These are phyloP conservation scores for Pseudogymnoascus sp. DNA, from an alignment of 2,329 filamentous ascomycete species.

Conservation along the genomic window DNA sequence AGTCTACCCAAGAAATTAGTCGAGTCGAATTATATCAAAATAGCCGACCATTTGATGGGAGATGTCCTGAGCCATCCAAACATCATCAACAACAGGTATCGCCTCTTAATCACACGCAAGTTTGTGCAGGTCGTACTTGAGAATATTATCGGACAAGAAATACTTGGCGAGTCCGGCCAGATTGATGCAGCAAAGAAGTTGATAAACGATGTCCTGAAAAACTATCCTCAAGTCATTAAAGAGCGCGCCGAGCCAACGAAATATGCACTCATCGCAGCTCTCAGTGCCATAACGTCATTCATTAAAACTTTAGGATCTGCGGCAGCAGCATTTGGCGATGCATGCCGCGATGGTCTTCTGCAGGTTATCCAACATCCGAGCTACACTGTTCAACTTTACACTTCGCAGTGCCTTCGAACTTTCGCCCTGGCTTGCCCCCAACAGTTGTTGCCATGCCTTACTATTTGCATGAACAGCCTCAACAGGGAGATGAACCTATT, in stretches of 20 bases:
- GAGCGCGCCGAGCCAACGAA: slow-evolving; percentile 86
- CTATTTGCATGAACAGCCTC: slow-evolving; percentile 94
- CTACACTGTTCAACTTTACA: slow-evolving; percentile 90
- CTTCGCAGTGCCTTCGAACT: slow-evolving; percentile 74
- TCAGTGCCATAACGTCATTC: slow-evolving; percentile 73
- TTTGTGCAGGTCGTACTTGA: slow-evolving; percentile 80
- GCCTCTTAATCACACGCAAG: slow-evolving; percentile 74
- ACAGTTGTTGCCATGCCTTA: slow-evolving; percentile 82
- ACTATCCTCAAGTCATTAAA: slow-evolving; percentile 83
- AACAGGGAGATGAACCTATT: slow-evolving; percentile 77
- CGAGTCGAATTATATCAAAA: slow-evolving; percentile 72
- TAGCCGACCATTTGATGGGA: slow-evolving; percentile 71
- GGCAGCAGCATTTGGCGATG: slow-evolving; percentile 68
- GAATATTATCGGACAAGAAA: slow-evolving; percentile 69
- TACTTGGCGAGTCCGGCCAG: slow-evolving; percentile 85
- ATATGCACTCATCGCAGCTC: slow-evolving; percentile 68
- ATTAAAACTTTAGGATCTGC: slow-evolving; percentile 77
- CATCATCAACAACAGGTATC: slow-evolving; percentile 78
- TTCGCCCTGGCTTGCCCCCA: slow-evolving; percentile 89
- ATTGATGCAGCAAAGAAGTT: slow-evolving; percentile 72
- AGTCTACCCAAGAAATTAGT: slow-evolving; percentile 75
- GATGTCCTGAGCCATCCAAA: slow-evolving; percentile 72
- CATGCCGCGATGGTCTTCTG: slow-evolving; percentile 76
- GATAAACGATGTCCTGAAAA: slow-evolving; percentile 83
- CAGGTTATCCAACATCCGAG: slow-evolving; percentile 91